Percentiles rank a stretch among this genome's conserved stretches.
These are phyloP conservation scores for Sarocladium brachiariae DNA, from an alignment of 2,329 filamentous ascomycete species.

Conservation along the genomic window DNA sequence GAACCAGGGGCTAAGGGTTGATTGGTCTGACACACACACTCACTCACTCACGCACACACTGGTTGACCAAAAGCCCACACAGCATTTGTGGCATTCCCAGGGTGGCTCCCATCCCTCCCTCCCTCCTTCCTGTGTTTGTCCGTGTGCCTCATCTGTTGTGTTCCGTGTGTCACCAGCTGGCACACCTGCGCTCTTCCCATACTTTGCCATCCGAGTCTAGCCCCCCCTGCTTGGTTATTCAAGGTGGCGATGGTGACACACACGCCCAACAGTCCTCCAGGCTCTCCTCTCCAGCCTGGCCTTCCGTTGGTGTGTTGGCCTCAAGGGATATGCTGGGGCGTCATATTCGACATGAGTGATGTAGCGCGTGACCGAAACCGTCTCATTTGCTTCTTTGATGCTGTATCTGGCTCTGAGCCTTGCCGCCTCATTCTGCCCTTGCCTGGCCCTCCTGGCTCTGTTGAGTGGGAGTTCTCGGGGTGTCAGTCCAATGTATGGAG, in stretches of 20 bases:
- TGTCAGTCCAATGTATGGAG: too few species aligned
- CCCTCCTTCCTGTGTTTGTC: background rate
- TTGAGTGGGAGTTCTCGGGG: too few species aligned
- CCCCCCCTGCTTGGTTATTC: background rate
- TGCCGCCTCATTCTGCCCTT: conserved; percentile 1
- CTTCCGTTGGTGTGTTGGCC: background rate
- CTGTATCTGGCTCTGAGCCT: background rate
- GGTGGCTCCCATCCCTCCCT: too few species aligned
- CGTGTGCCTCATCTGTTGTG: background rate
- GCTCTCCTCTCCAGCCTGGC: too few species aligned
- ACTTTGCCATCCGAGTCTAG: background rate
- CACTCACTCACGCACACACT: conserved; percentile 38
- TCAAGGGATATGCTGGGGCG: background rate
- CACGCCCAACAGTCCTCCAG: too few species aligned
- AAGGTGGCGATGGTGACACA: conserved; percentile 6
- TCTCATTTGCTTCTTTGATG: conserved; percentile 8
- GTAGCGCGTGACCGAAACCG: conserved; percentile 4
- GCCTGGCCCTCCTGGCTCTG: conserved; percentile 1
- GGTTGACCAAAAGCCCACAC: background rate
- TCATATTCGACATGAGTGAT: background rate
- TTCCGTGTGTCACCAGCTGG: conserved; percentile 6
- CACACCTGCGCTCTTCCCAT: background rate
- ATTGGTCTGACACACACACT: conserved; percentile 39
- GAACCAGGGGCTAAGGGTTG: conserved; percentile 33
- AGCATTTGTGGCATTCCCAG: conserved; percentile 9